phyloP scores from a whole-genome alignment of 352 stramenopile genomes.

The Globisporangium cylindrosporum region DNA sequence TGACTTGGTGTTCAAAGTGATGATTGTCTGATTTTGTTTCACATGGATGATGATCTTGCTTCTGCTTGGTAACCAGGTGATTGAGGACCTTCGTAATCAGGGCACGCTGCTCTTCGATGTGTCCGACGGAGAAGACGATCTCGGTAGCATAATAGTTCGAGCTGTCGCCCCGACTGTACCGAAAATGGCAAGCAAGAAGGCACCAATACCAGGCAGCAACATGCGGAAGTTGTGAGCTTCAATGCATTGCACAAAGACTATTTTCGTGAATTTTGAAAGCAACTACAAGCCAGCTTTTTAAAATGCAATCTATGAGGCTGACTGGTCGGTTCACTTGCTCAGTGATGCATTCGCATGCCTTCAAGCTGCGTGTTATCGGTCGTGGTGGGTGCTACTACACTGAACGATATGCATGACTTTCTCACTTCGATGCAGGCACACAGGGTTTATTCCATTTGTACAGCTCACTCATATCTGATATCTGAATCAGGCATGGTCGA shows the following conservation, averaged over 20 bases:
- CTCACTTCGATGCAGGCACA: not conserved
- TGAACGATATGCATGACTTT: not conserved
- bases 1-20: not conserved
- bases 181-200: not conserved
- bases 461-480: not conserved
- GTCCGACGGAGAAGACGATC: conserved; percentile 5
- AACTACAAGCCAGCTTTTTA: not conserved
- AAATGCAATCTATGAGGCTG: not conserved
- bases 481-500: conserved; percentile 11
- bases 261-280: not conserved
- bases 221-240: not conserved
- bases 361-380: not conserved
- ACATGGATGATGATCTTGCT: not conserved
- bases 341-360: not conserved
- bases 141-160: conserved; percentile 12
- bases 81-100: conserved; percentile 30
- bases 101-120: conserved; percentile 6
- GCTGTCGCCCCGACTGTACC: not conserved
- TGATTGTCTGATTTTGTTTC: not conserved
- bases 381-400: not conserved
- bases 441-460: not conserved
- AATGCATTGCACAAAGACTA: not conserved
- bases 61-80: conserved; percentile 21
- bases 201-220: not conserved
- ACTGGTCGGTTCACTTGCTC: not conserved